Base-by-base conservation (phyloP, 78 protist species). In the Emiliania huxleyi region DNA sequence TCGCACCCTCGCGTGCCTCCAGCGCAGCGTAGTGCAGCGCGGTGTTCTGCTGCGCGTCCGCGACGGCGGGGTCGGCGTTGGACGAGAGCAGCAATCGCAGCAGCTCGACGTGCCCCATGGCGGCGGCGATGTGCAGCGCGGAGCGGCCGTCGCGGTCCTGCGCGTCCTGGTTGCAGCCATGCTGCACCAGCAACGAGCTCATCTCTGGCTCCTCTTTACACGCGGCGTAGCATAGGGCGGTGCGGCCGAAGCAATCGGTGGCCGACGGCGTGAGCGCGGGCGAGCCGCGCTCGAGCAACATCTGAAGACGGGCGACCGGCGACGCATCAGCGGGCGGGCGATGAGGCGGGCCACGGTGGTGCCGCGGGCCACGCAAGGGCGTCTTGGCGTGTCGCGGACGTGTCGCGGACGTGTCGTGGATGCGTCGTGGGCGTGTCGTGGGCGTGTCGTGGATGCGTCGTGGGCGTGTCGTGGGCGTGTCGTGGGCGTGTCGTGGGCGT, bases 71-170 rank as follows among this genome's bases (percentile, higher is more conserved):
- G 85, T 18, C 42, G 21, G 81, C 81, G 1, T 35, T 18, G 29
- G 18, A 0, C 18, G 2, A 1, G 4, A 77, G 85, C 46, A 77
- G 46, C 0, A 19, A 18, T 6, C 6, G 35, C 22, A 40, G 18
- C 35, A 26, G 0, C 18, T 37, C 48, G 33, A 48, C 46, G 46
- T 77, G 44, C 48, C 85, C 85, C 85, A 77, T 77, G 46, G 85
- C 44, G 26, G 48, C 8, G 33, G 85, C 85, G n/a, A 40, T 77
- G 85, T 77, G 85, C 44, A 77, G 46, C 46, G 85, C 85, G 8
- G 85, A 40, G 42, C 85, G 85, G 19, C 85, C 85, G 22, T 77
- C 85, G 49, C 2, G 0, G 85, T 77, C 85, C 83, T 73, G 85
- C 23, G 2, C 75, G 75, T 62, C 12, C 29, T 2, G 37, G 11